Evolutionary conservation across 768 basidiomycete genomes (phyloP).

Genomic region (Tricholoma flavovirens): DNA sequence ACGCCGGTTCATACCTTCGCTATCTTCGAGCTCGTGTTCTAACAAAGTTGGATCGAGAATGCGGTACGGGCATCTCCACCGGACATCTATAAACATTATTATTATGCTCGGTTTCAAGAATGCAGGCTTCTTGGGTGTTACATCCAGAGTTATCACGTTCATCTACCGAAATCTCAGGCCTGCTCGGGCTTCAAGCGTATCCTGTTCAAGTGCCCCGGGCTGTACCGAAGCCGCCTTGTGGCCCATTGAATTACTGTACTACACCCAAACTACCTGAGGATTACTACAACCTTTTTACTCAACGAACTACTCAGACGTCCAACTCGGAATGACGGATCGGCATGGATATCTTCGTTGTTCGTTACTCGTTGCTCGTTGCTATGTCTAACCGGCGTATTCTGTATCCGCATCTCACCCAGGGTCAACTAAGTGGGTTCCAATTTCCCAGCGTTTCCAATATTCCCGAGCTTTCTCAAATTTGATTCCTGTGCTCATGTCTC

Average conservation of each 20-base stretch:
- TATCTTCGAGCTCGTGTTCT: neutral
- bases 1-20: neutral
- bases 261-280: neutral
- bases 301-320: neutral
- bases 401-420: no score
- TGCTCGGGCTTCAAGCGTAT: neutral
- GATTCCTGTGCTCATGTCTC: no score
- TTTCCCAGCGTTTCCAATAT: no score
- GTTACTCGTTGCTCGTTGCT: no score
- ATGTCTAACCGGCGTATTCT: no score
- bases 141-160: neutral
- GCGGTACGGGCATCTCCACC: neutral
- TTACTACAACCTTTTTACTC: neutral
- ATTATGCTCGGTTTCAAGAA: neutral
- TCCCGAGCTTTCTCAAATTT: no score
- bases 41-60: neutral
- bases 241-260: neutral
- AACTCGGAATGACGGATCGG: neutral
- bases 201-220: neutral
- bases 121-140: no score
- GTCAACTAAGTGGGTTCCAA: no score
- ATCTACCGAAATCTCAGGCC: neutral
- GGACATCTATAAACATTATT: neutral
- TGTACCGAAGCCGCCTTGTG: neutral
- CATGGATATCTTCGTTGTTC: no score